Evolutionary conservation across 495 filamentous ascomycete species (phyloP).

Genomic region (Thozetella sp.): DNA sequence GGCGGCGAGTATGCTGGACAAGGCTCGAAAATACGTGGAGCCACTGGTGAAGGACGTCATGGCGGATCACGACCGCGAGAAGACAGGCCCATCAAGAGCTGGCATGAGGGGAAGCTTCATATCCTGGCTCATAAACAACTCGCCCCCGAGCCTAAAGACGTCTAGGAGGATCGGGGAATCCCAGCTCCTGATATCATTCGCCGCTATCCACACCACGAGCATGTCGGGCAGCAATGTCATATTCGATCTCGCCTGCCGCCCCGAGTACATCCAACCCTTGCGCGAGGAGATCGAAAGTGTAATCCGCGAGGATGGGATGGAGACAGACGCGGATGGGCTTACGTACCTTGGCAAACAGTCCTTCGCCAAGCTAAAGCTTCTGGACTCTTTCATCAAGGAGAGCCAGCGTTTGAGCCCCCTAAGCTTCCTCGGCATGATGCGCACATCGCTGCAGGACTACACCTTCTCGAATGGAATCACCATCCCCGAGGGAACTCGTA

Average conservation of each 20-base stretch:
- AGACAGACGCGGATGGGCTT: constrained; percentile 18
- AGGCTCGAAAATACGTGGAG: constrained; percentile 3
- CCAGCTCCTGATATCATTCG: not conserved
- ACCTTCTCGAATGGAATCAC: constrained; percentile 16
- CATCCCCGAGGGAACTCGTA: constrained; percentile 14
- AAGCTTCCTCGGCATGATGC: constrained; percentile 20
- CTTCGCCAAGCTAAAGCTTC: constrained; percentile 39
- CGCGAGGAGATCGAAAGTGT: constrained; percentile 40
- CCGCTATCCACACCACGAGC: constrained; percentile 13
- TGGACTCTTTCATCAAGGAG: constrained; percentile 57
- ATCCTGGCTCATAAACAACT: not conserved
- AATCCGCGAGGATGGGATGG: constrained; percentile 18
- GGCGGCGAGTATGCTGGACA: not conserved
- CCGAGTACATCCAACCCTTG: constrained; percentile 38
- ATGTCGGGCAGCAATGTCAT: constrained; percentile 9
- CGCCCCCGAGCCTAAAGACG: not conserved
- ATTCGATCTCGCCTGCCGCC: constrained; percentile 40
- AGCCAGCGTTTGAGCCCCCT: constrained; percentile 32
- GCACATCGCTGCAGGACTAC: constrained; percentile 22
- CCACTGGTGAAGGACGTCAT: constrained; percentile 17
- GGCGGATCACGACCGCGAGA: not conserved
- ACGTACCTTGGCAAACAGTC: constrained; percentile 26
- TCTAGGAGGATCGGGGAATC: not conserved
- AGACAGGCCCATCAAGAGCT: not conserved
- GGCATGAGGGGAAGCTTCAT: not conserved